These are phyloP conservation scores for Coix lacrymajobi DNA, from an alignment of 176 grass and related monocot genomes.

Conservation along the genomic window DNA sequence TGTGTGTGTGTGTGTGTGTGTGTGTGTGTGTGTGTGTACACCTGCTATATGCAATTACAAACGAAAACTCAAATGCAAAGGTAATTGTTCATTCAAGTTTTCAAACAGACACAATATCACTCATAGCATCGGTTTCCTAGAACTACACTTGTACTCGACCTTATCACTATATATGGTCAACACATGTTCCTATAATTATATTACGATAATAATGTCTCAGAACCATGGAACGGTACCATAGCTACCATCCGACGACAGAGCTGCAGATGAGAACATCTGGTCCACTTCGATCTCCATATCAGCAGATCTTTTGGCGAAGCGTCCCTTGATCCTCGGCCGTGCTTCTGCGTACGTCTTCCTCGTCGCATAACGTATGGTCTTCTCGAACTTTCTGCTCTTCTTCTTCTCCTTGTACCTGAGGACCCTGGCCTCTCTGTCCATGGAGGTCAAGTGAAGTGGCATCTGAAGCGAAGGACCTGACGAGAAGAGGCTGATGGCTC, in stretches of 20 bases:
- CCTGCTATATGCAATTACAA: background rate
- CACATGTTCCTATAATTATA: background rate
- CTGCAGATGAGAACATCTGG: slow-evolving; percentile 49
- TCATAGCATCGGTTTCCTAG: slow-evolving; percentile 8
- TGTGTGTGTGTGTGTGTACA: too few species aligned
- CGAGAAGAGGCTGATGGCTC: slow-evolving; percentile 30
- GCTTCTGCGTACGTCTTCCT: slow-evolving; percentile 55
- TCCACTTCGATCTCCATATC: slow-evolving; percentile 53
- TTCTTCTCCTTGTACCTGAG: slow-evolving; percentile 82
- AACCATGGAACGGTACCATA: slow-evolving; percentile 50
- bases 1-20: too few species aligned
- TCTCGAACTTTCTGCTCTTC: slow-evolving; percentile 70
- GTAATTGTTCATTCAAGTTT: background rate
- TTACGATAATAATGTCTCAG: slow-evolving; percentile 9
- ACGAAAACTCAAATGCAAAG: background rate
- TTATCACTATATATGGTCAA: background rate
- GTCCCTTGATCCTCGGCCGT: slow-evolving; percentile 61
- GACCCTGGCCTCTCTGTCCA: slow-evolving; percentile 68
- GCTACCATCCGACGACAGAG: slow-evolving; percentile 34
- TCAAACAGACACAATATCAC: slow-evolving; percentile 6
- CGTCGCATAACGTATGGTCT: slow-evolving; percentile 64
- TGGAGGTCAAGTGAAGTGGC: slow-evolving; percentile 30
- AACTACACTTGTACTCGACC: slow-evolving; percentile 14
- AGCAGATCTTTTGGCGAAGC: slow-evolving; percentile 47
- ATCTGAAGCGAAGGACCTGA: slow-evolving; percentile 35